Evolutionary conservation across 2,329 filamentous ascomycete genomes (phyloP).

Genomic region (Didymella pomorum): DNA sequence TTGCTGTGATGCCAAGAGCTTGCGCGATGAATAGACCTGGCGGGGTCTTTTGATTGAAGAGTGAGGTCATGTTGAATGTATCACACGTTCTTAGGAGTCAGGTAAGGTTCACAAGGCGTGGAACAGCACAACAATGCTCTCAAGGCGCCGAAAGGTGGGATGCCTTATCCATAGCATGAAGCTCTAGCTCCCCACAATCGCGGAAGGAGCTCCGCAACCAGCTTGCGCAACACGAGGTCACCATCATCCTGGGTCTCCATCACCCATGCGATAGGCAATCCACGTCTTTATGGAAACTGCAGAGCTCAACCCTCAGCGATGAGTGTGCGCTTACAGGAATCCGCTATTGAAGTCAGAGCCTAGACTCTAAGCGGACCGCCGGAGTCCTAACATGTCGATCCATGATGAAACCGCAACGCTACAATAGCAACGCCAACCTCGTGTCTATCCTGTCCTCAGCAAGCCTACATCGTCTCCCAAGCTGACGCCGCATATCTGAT

Average conservation of each 20-base stretch:
- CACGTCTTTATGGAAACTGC: neutral
- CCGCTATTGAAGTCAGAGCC: neutral
- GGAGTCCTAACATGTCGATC: constrained; percentile 6
- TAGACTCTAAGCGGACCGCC: neutral
- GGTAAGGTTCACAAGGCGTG: too few relatives aligned
- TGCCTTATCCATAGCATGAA: neutral
- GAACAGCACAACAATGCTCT: neutral
- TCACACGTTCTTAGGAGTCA: too few relatives aligned
- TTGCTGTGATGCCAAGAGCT: constrained; percentile 60
- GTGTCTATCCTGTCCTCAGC: neutral
- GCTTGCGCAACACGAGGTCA: neutral
- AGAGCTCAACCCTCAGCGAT: neutral
- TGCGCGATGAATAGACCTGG: constrained; percentile 57
- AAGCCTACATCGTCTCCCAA: neutral
- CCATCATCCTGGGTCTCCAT: too few relatives aligned
- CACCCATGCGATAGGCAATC: too few relatives aligned
- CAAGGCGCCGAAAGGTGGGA: neutral
- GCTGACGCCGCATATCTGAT: neutral
- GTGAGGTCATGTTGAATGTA: constrained; percentile 29
- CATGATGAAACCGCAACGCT: constrained; percentile 13
- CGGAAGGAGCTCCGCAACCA: constrained; percentile 10
- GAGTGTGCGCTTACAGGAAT: neutral
- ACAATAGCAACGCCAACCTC: constrained; percentile 11
- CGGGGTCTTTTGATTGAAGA: constrained; percentile 37
- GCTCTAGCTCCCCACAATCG: constrained; percentile 10